These are phyloP conservation scores for Clausena lansium DNA, from an alignment of 345 rosid genomes.

Conservation along the genomic window DNA sequence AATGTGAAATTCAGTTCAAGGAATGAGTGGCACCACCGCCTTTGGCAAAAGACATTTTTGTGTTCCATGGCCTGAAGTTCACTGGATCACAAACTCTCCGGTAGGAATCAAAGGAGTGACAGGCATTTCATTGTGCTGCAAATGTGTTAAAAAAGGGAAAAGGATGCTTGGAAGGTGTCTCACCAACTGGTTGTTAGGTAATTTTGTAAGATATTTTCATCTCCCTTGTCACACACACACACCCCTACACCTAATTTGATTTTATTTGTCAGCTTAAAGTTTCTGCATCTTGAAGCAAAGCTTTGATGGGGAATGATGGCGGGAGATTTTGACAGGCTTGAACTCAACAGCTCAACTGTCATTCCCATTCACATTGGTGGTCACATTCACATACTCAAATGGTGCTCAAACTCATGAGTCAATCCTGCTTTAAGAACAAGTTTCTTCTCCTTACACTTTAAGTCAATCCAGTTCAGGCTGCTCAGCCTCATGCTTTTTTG, in stretches of 20 bases:
- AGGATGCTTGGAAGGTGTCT: constrained; percentile 25
- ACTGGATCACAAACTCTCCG: constrained; percentile 1
- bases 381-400: not conserved
- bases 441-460: constrained; percentile 1
- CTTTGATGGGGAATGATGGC: constrained; percentile 24
- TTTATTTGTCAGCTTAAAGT: not conserved
- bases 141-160: constrained; percentile 23
- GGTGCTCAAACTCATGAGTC: not conserved
- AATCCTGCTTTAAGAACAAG: constrained; percentile 23
- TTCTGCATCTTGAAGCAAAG: constrained; percentile 50
- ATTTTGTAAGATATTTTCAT: constrained; percentile 17
- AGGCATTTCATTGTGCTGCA: not conserved
- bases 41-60: not conserved
- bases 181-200: constrained; percentile 46
- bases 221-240: constrained; percentile 7
- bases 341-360: constrained; percentile 32
- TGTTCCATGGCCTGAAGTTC: constrained; percentile 26
- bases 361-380: not conserved
- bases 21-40: constrained; percentile 5
- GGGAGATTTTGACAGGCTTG: constrained; percentile 22
- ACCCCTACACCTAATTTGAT: constrained; percentile 7
- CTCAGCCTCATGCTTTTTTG: not conserved
- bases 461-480: constrained; percentile 3
- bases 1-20: constrained; percentile 23
- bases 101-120: constrained; percentile 15